Base-by-base conservation (phyloP, 108 stramenopile species). In the Nitzschia palea region DNA sequence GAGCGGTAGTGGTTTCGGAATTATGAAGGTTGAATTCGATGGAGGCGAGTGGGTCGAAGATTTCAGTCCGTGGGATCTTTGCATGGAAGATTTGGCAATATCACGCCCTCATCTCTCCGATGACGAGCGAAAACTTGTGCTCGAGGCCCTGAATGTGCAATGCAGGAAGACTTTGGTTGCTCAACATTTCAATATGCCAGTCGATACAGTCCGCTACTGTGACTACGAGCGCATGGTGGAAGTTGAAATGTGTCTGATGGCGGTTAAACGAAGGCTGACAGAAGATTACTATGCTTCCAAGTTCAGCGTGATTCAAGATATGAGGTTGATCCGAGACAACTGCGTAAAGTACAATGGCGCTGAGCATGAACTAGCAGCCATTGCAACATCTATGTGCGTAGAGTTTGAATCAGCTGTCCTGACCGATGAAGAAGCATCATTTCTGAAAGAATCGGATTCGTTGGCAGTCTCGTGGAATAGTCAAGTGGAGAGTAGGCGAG, bases 301-400 rank as follows among this genome's bases (percentile, higher is more conserved):
- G 36, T 51, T 76, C 20, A 90, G 87, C 61, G 85, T 91, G 45
- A 62, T 88, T 36, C 73, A 85, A 17, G 93, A 94, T 55, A 66
- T 91, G 23, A 68, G 78, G 33, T 64, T 89, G 55, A 80, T 94
- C 23, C 75, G 85, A 27, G 93, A 94, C 26, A 94, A 94, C 64
- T 94, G 89, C 55, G 70, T 80, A 62, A 94, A 94, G 65, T 94
- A 90, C 80, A 94, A 94, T 53, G 83, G 82, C 34, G 72, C 62
- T 14, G 70, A 57, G 45, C 72, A 83, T 66, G 79, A 81, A 18
- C 56, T 89, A 33, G 70, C 74, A 9, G 68, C 47, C 14, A 34
- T 73, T 30, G 89, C 87, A 37, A 55, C 44, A 23, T 62, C 78
- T 40, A 78, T 93, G 86, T 72, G 76, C 42, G 36, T 73, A 0